Conservation (phyloP, 805 yeast genomes). For the Metschnikowia colocasiae region DNA sequence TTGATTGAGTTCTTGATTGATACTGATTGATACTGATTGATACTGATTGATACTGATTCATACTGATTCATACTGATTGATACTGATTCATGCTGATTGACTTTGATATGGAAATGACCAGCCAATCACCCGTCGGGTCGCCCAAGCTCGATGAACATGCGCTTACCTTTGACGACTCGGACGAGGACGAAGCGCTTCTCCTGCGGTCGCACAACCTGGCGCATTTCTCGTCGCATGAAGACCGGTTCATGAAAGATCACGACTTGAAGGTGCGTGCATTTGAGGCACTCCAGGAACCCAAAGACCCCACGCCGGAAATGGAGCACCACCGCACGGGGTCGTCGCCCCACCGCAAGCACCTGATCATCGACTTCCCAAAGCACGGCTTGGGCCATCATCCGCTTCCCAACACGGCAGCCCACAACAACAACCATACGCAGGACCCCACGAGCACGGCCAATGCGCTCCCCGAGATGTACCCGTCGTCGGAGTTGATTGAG, state of each 20-base stretch:
- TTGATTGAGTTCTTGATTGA: too few relatives aligned
- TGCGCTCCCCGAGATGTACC: conserved; percentile 47
- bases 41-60: too few relatives aligned
- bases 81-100: too few relatives aligned
- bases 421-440: conserved; percentile 18
- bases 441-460: conserved; percentile 13
- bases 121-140: neutral
- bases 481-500: conserved; percentile 65
- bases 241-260: conserved; percentile 57
- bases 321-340: conserved; percentile 32
- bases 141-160: conserved; percentile 6
- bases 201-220: conserved; percentile 41
- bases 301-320: conserved; percentile 17
- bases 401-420: conserved; percentile 18
- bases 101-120: too few relatives aligned
- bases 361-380: conserved; percentile 38
- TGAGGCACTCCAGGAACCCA: conserved; percentile 36
- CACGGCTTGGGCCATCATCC: conserved; percentile 18
- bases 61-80: too few relatives aligned
- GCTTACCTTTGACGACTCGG: conserved; percentile 13
- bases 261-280: conserved; percentile 64
- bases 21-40: too few relatives aligned
- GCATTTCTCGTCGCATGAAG: conserved; percentile 65
- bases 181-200: conserved; percentile 26
- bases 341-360: conserved; percentile 29